These are phyloP conservation scores for Elsinoe batatas DNA, from an alignment of 2,329 filamentous ascomycete species.

Conservation along the genomic window DNA sequence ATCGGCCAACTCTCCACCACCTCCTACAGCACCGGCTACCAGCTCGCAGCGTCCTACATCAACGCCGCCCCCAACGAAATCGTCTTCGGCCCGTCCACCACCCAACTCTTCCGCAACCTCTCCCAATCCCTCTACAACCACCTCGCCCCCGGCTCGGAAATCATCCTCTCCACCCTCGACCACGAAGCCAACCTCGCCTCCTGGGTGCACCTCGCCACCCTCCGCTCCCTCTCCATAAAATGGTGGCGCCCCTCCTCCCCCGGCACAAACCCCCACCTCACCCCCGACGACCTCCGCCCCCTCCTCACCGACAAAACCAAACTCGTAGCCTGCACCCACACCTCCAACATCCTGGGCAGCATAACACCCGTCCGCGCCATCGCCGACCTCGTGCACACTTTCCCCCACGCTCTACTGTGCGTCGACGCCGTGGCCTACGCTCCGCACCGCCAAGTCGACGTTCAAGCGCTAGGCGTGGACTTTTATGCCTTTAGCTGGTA, in stretches of 20 bases:
- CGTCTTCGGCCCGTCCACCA: conserved; percentile 63
- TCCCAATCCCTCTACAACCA: conserved; percentile 46
- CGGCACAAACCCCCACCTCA: conserved; percentile 48
- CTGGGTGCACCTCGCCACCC: conserved; percentile 59
- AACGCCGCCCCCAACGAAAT: conserved; percentile 59
- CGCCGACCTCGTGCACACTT: conserved; percentile 41
- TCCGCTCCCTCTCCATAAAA: conserved; percentile 52
- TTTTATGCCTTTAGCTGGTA: conserved; percentile 77
- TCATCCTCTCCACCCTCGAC: conserved; percentile 62
- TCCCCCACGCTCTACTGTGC: conserved; percentile 51
- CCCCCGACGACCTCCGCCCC: conserved; percentile 44
- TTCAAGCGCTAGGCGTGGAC: conserved; percentile 58
- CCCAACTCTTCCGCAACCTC: conserved; percentile 66
- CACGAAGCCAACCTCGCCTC: conserved; percentile 70
- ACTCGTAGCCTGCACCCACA: conserved; percentile 64
- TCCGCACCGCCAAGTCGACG: conserved; percentile 61
- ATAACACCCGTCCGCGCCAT: conserved; percentile 55
- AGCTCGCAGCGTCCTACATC: conserved; percentile 59
- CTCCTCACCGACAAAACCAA: conserved; percentile 56
- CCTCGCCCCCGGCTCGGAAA: conserved; percentile 43
- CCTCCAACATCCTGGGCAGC: conserved; percentile 62
- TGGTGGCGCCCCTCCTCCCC: conserved; percentile 48
- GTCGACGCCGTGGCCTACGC: conserved; percentile 72
- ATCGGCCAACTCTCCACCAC: conserved; percentile 50
- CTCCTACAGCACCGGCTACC: conserved; percentile 50